These are phyloP conservation scores for Vitis hybrid DNA, from an alignment of 177 flowering plant species.

Conservation along the genomic window DNA sequence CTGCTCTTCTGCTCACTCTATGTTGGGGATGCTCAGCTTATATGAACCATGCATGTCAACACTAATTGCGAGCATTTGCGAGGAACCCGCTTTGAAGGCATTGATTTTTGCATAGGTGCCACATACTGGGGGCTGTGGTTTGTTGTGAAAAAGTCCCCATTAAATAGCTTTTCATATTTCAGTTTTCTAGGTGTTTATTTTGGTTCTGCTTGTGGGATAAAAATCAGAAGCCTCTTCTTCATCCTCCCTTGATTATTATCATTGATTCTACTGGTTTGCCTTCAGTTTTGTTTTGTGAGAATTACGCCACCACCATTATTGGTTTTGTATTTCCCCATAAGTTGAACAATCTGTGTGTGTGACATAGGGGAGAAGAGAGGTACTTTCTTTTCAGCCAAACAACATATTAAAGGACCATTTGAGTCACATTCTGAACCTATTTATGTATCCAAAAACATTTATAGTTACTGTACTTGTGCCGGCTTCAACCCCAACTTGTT, in stretches of 20 bases:
- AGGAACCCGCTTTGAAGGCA: conserved; percentile 25
- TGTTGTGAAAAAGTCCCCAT: conserved; percentile 19
- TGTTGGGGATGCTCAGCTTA: conserved; percentile 2
- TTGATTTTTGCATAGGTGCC: conserved; percentile 36
- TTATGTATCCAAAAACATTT: too few species aligned
- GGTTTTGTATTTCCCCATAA: not conserved
- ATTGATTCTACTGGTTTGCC: conserved; percentile 7
- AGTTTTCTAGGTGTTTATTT: conserved; percentile 7
- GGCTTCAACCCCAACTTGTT: too few species aligned
- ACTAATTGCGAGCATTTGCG: conserved; percentile 12
- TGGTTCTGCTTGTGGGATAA: conserved; percentile 6
- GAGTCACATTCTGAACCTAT: too few species aligned
- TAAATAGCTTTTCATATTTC: conserved; percentile 6
- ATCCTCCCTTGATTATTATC: not conserved
- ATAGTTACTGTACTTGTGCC: too few species aligned
- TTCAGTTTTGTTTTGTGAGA: conserved; percentile 3
- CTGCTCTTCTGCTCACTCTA: conserved; percentile 8
- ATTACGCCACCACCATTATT: not conserved
- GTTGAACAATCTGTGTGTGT: not conserved
- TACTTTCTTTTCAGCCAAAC: too few species aligned
- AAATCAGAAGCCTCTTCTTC: not conserved
- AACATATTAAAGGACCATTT: too few species aligned
- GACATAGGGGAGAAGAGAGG: too few species aligned
- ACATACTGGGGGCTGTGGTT: conserved; percentile 29
- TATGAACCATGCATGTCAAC: conserved; percentile 3